A percentile compares a stretch with the other conserved stretches of the same genome.
Conservation (phyloP, 345 rosid species). For the Orychophragmus violaceus region DNA sequence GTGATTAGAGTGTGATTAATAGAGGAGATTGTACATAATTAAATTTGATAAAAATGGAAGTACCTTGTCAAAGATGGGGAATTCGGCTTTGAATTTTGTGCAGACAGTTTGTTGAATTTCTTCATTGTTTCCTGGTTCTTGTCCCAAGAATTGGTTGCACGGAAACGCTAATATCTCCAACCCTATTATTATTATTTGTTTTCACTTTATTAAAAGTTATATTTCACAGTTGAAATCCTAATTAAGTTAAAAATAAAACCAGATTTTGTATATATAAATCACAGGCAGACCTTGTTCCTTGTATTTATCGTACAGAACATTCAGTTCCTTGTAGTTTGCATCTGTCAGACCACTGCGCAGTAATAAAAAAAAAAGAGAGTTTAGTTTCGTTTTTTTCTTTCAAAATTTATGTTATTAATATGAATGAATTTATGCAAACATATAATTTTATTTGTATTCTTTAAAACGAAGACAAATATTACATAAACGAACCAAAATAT, state of each 20-base stretch:
- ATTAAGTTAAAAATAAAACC: not conserved
- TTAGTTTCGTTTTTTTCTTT: not conserved
- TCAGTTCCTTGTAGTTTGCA: slow-evolving; percentile 86
- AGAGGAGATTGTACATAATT: not conserved
- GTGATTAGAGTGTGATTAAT: not conserved
- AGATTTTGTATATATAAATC: not conserved
- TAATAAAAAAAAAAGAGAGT: not conserved
- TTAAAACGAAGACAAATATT: not conserved
- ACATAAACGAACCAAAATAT: not conserved
- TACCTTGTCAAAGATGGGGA: slow-evolving; percentile 89
- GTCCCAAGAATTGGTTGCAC: slow-evolving; percentile 89
- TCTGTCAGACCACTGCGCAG: slow-evolving; percentile 72
- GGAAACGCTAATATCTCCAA: slow-evolving; percentile 90
- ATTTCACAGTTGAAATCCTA: not conserved
- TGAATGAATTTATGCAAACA: not conserved
- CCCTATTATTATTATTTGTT: slow-evolving; percentile 35
- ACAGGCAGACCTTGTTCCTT: slow-evolving; percentile 56
- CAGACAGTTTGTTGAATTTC: slow-evolving; percentile 77
- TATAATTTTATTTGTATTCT: too few relatives aligned
- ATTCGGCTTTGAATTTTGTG: slow-evolving; percentile 84
- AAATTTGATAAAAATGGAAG: not conserved
- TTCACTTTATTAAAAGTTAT: not conserved
- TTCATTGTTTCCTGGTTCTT: slow-evolving; percentile 90
- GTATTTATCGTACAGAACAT: slow-evolving; percentile 69
- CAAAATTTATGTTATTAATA: not conserved